Percentiles rank a stretch among this genome's conserved stretches.
These are phyloP conservation scores for Saccharum hybrid DNA, from an alignment of 202 grass and related monocot genomes.

Conservation along the genomic window DNA sequence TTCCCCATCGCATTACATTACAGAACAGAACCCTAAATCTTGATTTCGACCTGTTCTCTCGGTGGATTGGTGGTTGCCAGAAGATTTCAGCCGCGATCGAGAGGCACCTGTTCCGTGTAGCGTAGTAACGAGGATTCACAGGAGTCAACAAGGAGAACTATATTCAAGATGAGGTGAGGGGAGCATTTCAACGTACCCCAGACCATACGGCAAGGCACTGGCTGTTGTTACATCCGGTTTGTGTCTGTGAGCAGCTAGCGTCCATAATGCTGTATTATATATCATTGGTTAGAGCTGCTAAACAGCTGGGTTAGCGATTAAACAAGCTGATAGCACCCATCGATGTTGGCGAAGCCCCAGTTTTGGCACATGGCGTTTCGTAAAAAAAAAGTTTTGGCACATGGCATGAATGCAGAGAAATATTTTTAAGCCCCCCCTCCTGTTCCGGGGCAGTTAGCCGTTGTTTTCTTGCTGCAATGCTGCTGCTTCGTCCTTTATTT, in stretches of 20 bases:
- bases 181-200: constrained; percentile 13
- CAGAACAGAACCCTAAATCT: not conserved
- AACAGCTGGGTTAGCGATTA: not conserved
- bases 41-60: not conserved
- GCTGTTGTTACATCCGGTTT: constrained; percentile 1
- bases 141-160: constrained; percentile 16
- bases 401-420: not conserved
- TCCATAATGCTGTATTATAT: not conserved
- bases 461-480: constrained; percentile 33
- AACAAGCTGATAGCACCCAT: constrained; percentile 14
- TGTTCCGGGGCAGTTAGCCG: constrained; percentile 14
- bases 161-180: not conserved
- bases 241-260: not conserved
- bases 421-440: not conserved
- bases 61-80: not conserved
- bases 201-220: constrained; percentile 35
- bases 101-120: not conserved
- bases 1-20: not conserved
- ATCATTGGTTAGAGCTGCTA: constrained; percentile 1
- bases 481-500: not conserved
- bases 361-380: not conserved
- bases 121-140: not conserved
- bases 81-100: not conserved
- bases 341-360: not conserved
- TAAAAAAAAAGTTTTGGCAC: not conserved